Evolutionary conservation across 1,284 basidiomycete species (phyloP).

Genomic region (Malassezia nana): DNA sequence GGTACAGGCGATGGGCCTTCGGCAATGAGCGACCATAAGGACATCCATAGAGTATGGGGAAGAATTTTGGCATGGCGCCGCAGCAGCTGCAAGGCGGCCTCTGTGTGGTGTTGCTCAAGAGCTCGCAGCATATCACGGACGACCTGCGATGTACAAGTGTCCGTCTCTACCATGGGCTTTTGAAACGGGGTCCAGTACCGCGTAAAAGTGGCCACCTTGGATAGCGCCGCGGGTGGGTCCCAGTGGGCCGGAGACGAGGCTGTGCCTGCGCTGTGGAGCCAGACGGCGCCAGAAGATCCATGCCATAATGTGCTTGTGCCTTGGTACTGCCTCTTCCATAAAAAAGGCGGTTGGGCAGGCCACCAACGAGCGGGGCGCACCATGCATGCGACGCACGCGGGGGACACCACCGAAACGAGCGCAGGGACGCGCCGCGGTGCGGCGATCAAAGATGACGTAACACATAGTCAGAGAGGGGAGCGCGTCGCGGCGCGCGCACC

Average conservation of each 20-base stretch:
- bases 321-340: background rate
- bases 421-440: background rate
- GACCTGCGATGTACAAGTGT: background rate
- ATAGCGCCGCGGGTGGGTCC: background rate
- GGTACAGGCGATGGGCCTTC: constrained; percentile 3
- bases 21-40: constrained; percentile 6
- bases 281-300: background rate
- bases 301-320: background rate
- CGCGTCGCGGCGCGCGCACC: background rate
- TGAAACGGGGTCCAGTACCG: constrained; percentile 7
- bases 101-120: constrained; percentile 5
- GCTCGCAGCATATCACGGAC: background rate
- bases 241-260: background rate
- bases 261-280: background rate
- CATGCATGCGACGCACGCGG: background rate
- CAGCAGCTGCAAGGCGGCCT: background rate
- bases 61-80: background rate
- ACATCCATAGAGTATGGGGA: constrained; percentile 6
- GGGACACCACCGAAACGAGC: too few relatives aligned
- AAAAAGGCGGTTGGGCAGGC: background rate
- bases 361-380: background rate
- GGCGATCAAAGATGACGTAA: background rate
- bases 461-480: background rate
- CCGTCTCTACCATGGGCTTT: background rate
- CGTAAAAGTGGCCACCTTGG: constrained; percentile 4